A percentile compares a stretch with the other conserved stretches of the same genome.
phyloP scores from a whole-genome alignment of 148 eudicot species.

The Dysphania ambrosioides region DNA sequence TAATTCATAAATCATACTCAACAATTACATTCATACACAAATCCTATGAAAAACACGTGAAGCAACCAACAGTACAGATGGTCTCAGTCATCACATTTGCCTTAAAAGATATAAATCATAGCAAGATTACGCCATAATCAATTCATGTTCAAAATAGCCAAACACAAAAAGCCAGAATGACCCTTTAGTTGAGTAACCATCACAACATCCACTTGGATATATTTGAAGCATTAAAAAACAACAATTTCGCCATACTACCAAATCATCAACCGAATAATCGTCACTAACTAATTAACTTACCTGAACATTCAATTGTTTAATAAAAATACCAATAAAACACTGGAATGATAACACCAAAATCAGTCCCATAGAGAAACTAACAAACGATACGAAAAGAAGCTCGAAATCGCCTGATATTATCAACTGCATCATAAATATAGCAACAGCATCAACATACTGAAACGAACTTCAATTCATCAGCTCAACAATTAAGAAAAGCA shows the following conservation, averaged over 20 bases:
- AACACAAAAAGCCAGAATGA: neutral
- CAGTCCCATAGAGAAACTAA: neutral
- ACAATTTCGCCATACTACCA: neutral
- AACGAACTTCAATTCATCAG: no score
- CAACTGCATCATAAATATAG: no score
- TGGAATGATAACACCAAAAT: neutral
- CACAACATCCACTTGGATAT: no score
- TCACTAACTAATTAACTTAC: neutral
- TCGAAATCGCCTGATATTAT: neutral
- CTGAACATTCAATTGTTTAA: neutral
- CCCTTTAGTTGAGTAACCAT: no score
- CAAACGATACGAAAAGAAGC: neutral
- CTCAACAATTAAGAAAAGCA: no score
- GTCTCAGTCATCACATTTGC: no score
- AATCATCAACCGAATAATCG: neutral
- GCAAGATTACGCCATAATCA: no score
- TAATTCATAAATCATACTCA: neutral
- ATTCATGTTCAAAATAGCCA: neutral
- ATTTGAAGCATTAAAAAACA: neutral
- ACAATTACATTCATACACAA: no score
- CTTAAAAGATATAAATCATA: no score
- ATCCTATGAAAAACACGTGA: no score
- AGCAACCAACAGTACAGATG: no score
- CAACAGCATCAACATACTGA: no score
- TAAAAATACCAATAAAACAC: neutral